Evolutionary conservation across 768 basidiomycete genomes (phyloP).

Genomic region (Calocera viscosa): DNA sequence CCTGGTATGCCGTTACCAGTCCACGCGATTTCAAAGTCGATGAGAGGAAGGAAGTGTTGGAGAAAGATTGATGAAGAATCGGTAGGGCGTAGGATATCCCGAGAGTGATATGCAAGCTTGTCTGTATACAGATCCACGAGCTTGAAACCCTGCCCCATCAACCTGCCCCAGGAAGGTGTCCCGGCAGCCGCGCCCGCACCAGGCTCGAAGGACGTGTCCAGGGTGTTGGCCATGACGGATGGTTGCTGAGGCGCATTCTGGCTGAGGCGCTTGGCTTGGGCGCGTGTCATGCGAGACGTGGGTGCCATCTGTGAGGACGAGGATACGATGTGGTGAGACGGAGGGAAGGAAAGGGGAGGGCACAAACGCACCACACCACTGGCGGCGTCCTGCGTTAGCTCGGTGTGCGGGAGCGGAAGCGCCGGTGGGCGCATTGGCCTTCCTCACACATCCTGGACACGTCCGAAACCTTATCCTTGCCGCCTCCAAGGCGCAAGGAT

Average conservation of each 20-base stretch:
- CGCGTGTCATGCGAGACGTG: neutral
- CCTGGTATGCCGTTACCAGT: neutral
- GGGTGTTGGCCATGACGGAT: neutral
- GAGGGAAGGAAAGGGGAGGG: neutral
- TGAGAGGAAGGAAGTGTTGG: neutral
- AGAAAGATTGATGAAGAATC: neutral
- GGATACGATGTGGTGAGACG: neutral
- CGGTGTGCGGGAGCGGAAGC: neutral
- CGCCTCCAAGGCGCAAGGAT: too few relatives aligned
- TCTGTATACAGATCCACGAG: neutral
- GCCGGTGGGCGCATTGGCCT: neutral
- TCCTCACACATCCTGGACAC: neutral
- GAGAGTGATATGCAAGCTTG: neutral
- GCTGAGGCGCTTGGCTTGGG: neutral
- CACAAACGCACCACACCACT: neutral
- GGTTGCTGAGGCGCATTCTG: neutral
- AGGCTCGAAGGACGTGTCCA: neutral
- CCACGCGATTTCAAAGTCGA: neutral
- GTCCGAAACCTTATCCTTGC: neutral
- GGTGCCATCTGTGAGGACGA: neutral
- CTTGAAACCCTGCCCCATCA: neutral
- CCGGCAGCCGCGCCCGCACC: neutral
- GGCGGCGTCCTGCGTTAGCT: neutral
- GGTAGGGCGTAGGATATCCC: neutral
- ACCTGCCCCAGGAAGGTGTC: neutral